These are phyloP conservation scores for Barnettozyma botsteinii DNA, from an alignment of 805 yeast species.

Conservation along the genomic window DNA sequence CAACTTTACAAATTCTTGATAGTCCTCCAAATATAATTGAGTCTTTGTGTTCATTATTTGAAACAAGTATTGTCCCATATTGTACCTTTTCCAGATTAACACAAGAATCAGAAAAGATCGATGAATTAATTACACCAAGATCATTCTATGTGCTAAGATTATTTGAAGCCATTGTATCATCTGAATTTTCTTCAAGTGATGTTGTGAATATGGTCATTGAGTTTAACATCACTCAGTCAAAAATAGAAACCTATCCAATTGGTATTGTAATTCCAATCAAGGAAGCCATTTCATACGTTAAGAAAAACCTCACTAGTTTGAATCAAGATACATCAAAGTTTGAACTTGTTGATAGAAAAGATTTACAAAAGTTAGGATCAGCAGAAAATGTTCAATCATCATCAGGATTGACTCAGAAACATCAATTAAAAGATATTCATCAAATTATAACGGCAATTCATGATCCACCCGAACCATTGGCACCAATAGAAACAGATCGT, in stretches of 20 bases:
- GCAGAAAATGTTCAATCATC: constrained; percentile 5
- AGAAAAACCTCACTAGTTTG: constrained; percentile 44
- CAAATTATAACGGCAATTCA: constrained; percentile 34
- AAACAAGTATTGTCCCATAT: constrained; percentile 42
- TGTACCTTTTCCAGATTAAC: constrained; percentile 62
- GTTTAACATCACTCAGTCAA: constrained; percentile 42
- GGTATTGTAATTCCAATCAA: constrained; percentile 66
- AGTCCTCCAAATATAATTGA: constrained; percentile 57
- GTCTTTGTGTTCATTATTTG: constrained; percentile 48
- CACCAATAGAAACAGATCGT: constrained; percentile 65
- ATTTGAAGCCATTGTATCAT: constrained; percentile 57
- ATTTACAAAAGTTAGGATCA: constrained; percentile 35
- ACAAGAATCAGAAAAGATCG: constrained; percentile 56
- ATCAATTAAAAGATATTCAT: constrained; percentile 35
- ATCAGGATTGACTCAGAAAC: not conserved
- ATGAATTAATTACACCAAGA: constrained; percentile 59
- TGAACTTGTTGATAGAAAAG: constrained; percentile 62
- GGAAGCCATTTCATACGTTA: constrained; percentile 53
- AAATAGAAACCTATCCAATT: constrained; percentile 64
- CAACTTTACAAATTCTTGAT: constrained; percentile 31
- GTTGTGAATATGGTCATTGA: constrained; percentile 59
- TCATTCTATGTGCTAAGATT: constrained; percentile 52
- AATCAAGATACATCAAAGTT: constrained; percentile 37
- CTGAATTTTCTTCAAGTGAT: constrained; percentile 44
- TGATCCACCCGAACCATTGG: constrained; percentile 42